Evolutionary conservation across 495 filamentous ascomycete genomes (phyloP).

Genomic region (Saxophila tyrrhenica): DNA sequence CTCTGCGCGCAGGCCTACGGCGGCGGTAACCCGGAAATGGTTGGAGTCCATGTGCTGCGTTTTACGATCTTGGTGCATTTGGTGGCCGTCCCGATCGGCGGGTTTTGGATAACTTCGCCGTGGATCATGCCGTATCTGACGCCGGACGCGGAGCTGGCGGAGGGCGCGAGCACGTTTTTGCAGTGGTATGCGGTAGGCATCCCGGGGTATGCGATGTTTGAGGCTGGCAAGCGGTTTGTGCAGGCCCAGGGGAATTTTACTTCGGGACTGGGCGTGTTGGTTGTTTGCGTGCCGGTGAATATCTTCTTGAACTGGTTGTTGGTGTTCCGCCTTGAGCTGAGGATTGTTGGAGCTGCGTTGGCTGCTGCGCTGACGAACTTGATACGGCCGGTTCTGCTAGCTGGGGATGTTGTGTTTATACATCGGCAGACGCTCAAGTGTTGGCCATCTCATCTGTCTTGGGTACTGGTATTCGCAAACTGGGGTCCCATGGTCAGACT

Average conservation of each 20-base stretch:
- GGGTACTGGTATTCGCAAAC: slow-evolving; percentile 10
- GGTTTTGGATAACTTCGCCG: slow-evolving; percentile 19
- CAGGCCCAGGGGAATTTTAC: slow-evolving; percentile 25
- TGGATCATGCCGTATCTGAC: slow-evolving; percentile 16
- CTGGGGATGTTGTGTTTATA: slow-evolving; percentile 13
- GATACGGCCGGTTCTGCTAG: slow-evolving; percentile 18
- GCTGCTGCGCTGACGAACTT: slow-evolving; percentile 18
- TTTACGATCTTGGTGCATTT: slow-evolving; percentile 19
- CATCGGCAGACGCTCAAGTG: slow-evolving; percentile 10
- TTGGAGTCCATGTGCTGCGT: slow-evolving; percentile 22
- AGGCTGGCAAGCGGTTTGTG: slow-evolving; percentile 23
- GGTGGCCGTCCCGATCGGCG: slow-evolving; percentile 20
- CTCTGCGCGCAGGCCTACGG: slow-evolving; percentile 26
- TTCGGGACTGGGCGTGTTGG: slow-evolving; percentile 16
- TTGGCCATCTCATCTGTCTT: slow-evolving; percentile 10
- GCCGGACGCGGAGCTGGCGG: slow-evolving; percentile 15
- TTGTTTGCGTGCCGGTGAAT: slow-evolving; percentile 21
- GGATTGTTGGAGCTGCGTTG: slow-evolving; percentile 19
- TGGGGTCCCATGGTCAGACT: slow-evolving; percentile 24
- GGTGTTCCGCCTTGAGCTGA: slow-evolving; percentile 16
- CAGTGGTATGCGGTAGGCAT: slow-evolving; percentile 16
- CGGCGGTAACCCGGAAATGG: slow-evolving; percentile 15
- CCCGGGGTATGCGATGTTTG: slow-evolving; percentile 22
- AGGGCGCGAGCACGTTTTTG: slow-evolving; percentile 19
- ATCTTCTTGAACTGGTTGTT: slow-evolving; percentile 21